Percentiles rank a stretch among this genome's conserved stretches.
Conservation (phyloP, 2,329 filamentous ascomycete genomes). For the Exophiala alcalophila region DNA sequence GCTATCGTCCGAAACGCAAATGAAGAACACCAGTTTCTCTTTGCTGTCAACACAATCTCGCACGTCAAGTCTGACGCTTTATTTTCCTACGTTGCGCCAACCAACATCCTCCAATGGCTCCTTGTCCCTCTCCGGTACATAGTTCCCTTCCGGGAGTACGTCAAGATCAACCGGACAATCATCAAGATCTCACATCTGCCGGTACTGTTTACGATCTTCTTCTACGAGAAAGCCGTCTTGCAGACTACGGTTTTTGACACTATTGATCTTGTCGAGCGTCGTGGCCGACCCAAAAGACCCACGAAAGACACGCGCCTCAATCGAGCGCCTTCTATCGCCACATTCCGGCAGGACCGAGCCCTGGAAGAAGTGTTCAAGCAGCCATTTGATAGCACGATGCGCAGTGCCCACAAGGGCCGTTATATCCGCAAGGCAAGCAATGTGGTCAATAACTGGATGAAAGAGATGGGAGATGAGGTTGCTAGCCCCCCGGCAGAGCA, state of each 20-base stretch:
- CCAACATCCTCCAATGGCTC: constrained; percentile 88
- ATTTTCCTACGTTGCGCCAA: constrained; percentile 89
- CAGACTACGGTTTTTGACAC: constrained; percentile 74
- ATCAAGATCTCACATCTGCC: constrained; percentile 92
- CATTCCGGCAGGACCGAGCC: constrained; percentile 83
- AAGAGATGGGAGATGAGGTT: constrained; percentile 56
- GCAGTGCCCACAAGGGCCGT: constrained; percentile 59
- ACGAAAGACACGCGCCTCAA: constrained; percentile 61
- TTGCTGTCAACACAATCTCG: constrained; percentile 93
- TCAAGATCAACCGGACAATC: constrained; percentile 80
- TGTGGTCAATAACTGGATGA: constrained; percentile 89
- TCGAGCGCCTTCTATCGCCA: constrained; percentile 81
- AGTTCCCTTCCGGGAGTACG: constrained; percentile 76
- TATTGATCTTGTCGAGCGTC: constrained; percentile 78
- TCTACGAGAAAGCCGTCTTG: constrained; percentile 80
- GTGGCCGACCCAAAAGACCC: constrained; percentile 51
- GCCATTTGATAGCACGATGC: constrained; percentile 62
- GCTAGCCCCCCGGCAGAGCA: constrained; percentile 60
- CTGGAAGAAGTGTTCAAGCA: constrained; percentile 86
- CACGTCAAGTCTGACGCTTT: constrained; percentile 98
- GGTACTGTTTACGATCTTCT: constrained; percentile 77
- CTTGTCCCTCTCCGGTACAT: constrained; percentile 77
- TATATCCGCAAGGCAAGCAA: constrained; percentile 73
- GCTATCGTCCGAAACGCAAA: constrained; percentile 88
- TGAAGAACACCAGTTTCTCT: constrained; percentile 87